Conservation (phyloP, 2,329 filamentous ascomycete species). For the Verruconis gallopava region DNA sequence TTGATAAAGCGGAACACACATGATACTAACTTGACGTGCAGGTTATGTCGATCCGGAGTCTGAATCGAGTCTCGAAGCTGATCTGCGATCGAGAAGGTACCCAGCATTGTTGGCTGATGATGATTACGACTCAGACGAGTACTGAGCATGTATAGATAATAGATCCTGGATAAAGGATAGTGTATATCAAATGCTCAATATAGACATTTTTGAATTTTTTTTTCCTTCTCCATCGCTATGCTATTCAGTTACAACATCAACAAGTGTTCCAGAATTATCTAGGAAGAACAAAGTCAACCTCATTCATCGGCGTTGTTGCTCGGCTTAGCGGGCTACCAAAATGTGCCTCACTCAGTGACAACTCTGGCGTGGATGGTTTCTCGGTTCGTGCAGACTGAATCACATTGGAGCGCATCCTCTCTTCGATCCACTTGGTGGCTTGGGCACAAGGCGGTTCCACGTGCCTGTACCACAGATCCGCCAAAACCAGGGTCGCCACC, state of each 20-base stretch:
- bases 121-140: constrained; percentile 61
- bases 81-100: constrained; percentile 68
- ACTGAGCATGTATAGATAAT: too few relatives aligned
- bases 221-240: too few relatives aligned
- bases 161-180: too few relatives aligned
- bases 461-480: constrained; percentile 7
- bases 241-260: too few relatives aligned
- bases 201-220: too few relatives aligned
- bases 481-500: neutral
- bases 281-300: neutral
- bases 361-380: too few relatives aligned
- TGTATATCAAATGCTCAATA: too few relatives aligned
- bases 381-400: too few relatives aligned
- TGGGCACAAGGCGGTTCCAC: constrained; percentile 9
- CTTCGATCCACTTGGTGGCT: constrained; percentile 8
- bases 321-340: neutral
- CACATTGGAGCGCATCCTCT: constrained; percentile 3
- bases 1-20: neutral
- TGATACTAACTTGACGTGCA: constrained; percentile 17
- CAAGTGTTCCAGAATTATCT: too few relatives aligned
- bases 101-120: constrained; percentile 66
- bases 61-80: constrained; percentile 80
- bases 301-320: neutral
- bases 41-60: constrained; percentile 78
- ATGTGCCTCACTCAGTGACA: too few relatives aligned